These are phyloP conservation scores for Emergomyces pasteurianus DNA, from an alignment of 2,329 filamentous ascomycete species.

Conservation along the genomic window DNA sequence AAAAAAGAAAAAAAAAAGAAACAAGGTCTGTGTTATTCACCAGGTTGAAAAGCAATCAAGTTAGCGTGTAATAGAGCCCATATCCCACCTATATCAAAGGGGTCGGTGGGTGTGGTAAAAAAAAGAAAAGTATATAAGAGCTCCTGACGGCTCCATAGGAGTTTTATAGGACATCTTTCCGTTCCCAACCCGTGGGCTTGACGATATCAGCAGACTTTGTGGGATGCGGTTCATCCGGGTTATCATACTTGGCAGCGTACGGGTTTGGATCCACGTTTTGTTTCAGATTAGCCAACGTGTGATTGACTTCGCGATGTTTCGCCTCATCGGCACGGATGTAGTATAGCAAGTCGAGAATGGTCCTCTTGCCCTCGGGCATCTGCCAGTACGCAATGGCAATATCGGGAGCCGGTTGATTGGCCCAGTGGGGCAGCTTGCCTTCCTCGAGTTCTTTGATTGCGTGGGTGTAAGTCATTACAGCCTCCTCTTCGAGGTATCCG, in stretches of 20 bases:
- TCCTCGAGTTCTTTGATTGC: slow-evolving; percentile 77
- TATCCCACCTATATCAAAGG: no score
- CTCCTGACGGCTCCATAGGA: no score
- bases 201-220: slow-evolving; percentile 54
- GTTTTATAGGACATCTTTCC: slow-evolving; percentile 57
- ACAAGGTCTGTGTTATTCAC: no score
- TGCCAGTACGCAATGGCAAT: slow-evolving; percentile 89
- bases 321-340: slow-evolving; percentile 88
- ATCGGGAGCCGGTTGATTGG: slow-evolving; percentile 65
- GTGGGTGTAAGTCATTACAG: slow-evolving; percentile 87
- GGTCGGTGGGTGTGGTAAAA: neutral
- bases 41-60: no score
- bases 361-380: slow-evolving; percentile 72
- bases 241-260: slow-evolving; percentile 73
- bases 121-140: neutral
- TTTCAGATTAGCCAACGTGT: slow-evolving; percentile 80
- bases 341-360: slow-evolving; percentile 74
- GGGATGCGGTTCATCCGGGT: slow-evolving; percentile 53
- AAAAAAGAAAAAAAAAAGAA: neutral
- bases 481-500: slow-evolving; percentile 93
- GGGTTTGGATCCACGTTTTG: slow-evolving; percentile 84
- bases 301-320: slow-evolving; percentile 87
- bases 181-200: slow-evolving; percentile 66
- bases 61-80: no score
- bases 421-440: slow-evolving; percentile 75